Conservation (phyloP, 139 green algal species). For the Picochlorum costavermella region DNA sequence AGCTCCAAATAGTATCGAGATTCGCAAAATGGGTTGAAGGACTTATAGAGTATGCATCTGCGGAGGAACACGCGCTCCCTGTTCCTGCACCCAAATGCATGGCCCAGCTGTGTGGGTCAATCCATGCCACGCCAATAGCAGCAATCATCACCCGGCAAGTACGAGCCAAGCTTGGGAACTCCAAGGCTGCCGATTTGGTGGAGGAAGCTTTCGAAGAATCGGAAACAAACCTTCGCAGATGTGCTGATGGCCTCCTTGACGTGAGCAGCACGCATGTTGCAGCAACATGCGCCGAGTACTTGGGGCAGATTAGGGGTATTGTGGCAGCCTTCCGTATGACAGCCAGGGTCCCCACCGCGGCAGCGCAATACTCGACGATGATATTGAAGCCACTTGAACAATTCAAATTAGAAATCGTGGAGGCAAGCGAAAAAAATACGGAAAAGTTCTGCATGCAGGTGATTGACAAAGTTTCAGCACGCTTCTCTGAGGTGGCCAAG, state of each 20-base stretch:
- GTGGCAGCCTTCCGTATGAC: conserved; percentile 91
- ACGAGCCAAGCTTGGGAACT: background rate
- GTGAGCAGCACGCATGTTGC: conserved; percentile 18
- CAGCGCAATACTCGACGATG: conserved; percentile 69
- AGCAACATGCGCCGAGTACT: conserved; percentile 18
- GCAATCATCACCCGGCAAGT: background rate
- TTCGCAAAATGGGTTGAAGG: conserved; percentile 56
- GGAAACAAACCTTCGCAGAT: conserved; percentile 5
- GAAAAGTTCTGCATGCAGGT: conserved; percentile 14
- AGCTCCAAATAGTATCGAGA: conserved; percentile 67
- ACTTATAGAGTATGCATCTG: background rate
- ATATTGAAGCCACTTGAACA: conserved; percentile 44
- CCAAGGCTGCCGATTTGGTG: background rate
- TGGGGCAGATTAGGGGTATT: conserved; percentile 81
- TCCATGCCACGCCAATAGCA: too few species aligned
- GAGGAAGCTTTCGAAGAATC: conserved; percentile 3
- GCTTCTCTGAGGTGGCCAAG: conserved; percentile 44
- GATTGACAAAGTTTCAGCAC: conserved; percentile 25
- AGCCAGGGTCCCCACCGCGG: conserved; percentile 60
- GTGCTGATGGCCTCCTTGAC: conserved; percentile 8
- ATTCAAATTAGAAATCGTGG: background rate
- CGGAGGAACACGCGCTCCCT: too few species aligned
- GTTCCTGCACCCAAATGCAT: too few species aligned
- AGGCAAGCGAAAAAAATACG: too few species aligned
- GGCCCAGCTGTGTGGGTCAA: too few species aligned